A percentile compares a stretch with the other conserved stretches of the same genome.
These are phyloP conservation scores for Fraxinus angustifolia DNA, from an alignment of 305 asterid genomes.

Conservation along the genomic window DNA sequence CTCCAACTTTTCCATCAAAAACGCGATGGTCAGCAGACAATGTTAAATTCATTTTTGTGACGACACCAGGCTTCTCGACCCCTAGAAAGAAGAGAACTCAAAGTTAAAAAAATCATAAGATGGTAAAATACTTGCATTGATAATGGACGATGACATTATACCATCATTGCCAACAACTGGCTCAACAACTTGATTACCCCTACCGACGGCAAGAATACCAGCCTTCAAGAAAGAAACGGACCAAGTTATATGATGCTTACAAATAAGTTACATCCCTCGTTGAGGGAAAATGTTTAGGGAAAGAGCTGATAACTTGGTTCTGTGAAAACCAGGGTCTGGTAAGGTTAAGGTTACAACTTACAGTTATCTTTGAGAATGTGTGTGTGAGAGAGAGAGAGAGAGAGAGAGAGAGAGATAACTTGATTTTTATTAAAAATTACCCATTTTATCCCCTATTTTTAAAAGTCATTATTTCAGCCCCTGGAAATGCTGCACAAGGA, in stretches of 20 bases:
- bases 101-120: constrained; percentile 17
- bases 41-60: constrained; percentile 78
- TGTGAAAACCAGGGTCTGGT: background rate
- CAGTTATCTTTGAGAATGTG: background rate
- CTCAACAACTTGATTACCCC: constrained; percentile 88
- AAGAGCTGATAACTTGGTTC: background rate
- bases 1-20: constrained; percentile 95
- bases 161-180: constrained; percentile 78
- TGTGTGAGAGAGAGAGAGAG: constrained; percentile 27
- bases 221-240: constrained; percentile 55
- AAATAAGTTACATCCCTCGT: background rate
- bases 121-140: constrained; percentile 15
- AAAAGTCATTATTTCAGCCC: too few species aligned
- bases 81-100: constrained; percentile 46
- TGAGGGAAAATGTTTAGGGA: background rate
- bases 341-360: background rate
- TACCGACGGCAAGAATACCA: constrained; percentile 96
- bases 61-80: constrained; percentile 66
- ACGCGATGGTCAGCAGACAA: constrained; percentile 95
- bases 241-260: background rate
- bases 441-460: too few species aligned
- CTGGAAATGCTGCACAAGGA: constrained; percentile 76
- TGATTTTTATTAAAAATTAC: too few species aligned
- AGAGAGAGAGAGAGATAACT: too few species aligned
- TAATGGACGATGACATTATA: constrained; percentile 31